Evolutionary conservation across 2,329 filamentous ascomycete species (phyloP).

Genomic region (Calonectria henricotiae): DNA sequence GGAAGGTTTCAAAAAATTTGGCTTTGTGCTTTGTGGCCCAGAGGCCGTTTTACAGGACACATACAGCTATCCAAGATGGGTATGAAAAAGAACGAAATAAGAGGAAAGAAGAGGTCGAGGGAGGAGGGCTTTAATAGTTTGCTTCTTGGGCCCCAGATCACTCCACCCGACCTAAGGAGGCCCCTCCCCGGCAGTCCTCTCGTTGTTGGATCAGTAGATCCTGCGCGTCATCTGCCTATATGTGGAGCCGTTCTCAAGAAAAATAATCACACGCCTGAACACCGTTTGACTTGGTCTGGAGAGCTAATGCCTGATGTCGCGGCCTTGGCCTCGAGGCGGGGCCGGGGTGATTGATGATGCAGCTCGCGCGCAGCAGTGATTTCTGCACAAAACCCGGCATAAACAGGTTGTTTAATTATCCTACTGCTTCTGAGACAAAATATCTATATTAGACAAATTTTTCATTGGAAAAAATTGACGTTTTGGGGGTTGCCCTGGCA

Average conservation of each 20-base stretch:
- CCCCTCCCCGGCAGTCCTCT: not conserved
- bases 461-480: not conserved
- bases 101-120: not conserved
- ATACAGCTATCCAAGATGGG: not conserved
- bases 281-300: not conserved
- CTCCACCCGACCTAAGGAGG: not conserved
- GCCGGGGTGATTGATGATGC: not conserved
- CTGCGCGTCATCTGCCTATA: slow-evolving; percentile 4
- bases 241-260: not conserved
- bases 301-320: not conserved
- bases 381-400: slow-evolving; percentile 10
- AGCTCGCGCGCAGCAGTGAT: slow-evolving; percentile 28
- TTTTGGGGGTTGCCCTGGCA: slow-evolving; percentile 44
- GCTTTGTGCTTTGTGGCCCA: not conserved
- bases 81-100: slow-evolving; percentile 28
- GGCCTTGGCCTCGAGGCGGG: not conserved
- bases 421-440: not conserved
- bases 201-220: slow-evolving; percentile 19
- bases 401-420: not conserved
- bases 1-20: not conserved
- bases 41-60: slow-evolving; percentile 40
- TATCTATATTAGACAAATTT: slow-evolving; percentile 31
- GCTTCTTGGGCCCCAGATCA: slow-evolving; percentile 20
- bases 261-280: not conserved
- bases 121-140: slow-evolving; percentile 30